These are phyloP conservation scores for Raffaelea ambrosiae DNA, from an alignment of 2,329 filamentous ascomycete species.

Conservation along the genomic window DNA sequence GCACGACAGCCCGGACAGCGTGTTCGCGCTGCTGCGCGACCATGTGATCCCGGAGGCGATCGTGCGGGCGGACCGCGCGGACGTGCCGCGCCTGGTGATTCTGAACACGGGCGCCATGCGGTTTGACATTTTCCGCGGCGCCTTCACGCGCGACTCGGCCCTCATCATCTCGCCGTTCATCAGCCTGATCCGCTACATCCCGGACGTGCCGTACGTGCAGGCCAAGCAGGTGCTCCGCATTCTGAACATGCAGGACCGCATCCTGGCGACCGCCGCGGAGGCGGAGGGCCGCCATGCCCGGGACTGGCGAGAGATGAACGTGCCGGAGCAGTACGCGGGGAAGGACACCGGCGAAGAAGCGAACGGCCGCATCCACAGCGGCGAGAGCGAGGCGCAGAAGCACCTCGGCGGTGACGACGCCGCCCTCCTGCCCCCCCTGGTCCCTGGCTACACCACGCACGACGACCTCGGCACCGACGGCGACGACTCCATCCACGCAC, in stretches of 20 bases:
- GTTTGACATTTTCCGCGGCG: constrained; percentile 90
- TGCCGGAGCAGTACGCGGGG: constrained; percentile 34
- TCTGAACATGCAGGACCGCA: constrained; percentile 46
- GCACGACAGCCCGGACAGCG: constrained; percentile 64
- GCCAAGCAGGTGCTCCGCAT: constrained; percentile 60
- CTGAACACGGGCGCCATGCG: constrained; percentile 86
- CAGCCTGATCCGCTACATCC: constrained; percentile 67
- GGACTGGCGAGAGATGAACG: constrained; percentile 37
- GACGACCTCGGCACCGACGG: constrained; percentile 79
- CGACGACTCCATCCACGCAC: constrained; percentile 78
- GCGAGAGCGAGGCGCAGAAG: constrained; percentile 19
- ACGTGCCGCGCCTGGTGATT: constrained; percentile 59
- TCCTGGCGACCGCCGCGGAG: constrained; percentile 25
- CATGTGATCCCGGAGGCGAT: constrained; percentile 64
- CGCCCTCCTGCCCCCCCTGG: constrained; percentile 32
- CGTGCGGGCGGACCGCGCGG: constrained; percentile 36
- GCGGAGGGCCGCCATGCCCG: constrained; percentile 13
- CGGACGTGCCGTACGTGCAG: constrained; percentile 69
- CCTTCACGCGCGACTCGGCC: constrained; percentile 80
- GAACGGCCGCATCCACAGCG: neutral
- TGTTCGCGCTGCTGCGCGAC: constrained; percentile 73
- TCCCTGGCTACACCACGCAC: constrained; percentile 73
- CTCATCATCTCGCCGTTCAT: constrained; percentile 85
- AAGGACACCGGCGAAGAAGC: neutral
- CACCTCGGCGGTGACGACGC: constrained; percentile 16